Conservation (phyloP, 2,329 filamentous ascomycete genomes). For the Fusarium fujikuroi region DNA sequence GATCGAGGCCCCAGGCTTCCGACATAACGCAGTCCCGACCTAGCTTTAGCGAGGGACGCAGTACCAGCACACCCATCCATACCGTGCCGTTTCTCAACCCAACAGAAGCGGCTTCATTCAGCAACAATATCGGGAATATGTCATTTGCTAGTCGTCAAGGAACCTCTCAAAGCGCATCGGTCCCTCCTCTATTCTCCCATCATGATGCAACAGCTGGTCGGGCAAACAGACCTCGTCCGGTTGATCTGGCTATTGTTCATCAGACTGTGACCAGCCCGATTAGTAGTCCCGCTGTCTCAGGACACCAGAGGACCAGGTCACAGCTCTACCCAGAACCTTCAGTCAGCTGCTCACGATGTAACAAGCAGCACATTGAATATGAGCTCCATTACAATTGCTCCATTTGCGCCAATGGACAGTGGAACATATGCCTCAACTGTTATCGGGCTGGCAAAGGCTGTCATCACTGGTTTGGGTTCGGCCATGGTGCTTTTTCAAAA, state of each 20-base stretch:
- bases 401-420: slow-evolving; percentile 75
- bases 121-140: slow-evolving; percentile 39
- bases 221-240: slow-evolving; percentile 48
- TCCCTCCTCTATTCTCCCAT: slow-evolving; percentile 21
- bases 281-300: slow-evolving; percentile 47
- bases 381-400: slow-evolving; percentile 86
- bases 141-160: slow-evolving; percentile 54
- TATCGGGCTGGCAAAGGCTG: slow-evolving; percentile 83
- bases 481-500: slow-evolving; percentile 73
- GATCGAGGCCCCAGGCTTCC: slow-evolving; percentile 54
- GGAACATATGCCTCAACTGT: slow-evolving; percentile 83
- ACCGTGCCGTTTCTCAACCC: slow-evolving; percentile 40
- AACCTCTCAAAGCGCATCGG: slow-evolving; percentile 20
- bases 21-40: slow-evolving; percentile 54
- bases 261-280: slow-evolving; percentile 48
- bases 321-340: slow-evolving; percentile 75
- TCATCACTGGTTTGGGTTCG: slow-evolving; percentile 89
- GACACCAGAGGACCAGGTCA: slow-evolving; percentile 56
- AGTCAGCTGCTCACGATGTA: slow-evolving; percentile 78
- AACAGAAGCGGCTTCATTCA: slow-evolving; percentile 31
- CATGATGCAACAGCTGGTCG: slow-evolving; percentile 39
- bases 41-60: slow-evolving; percentile 56
- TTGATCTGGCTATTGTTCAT: slow-evolving; percentile 54
- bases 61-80: slow-evolving; percentile 52
- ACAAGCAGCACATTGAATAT: slow-evolving; percentile 79